Conservation (phyloP, 495 filamentous ascomycete species). For the Penicillium manginii region DNA sequence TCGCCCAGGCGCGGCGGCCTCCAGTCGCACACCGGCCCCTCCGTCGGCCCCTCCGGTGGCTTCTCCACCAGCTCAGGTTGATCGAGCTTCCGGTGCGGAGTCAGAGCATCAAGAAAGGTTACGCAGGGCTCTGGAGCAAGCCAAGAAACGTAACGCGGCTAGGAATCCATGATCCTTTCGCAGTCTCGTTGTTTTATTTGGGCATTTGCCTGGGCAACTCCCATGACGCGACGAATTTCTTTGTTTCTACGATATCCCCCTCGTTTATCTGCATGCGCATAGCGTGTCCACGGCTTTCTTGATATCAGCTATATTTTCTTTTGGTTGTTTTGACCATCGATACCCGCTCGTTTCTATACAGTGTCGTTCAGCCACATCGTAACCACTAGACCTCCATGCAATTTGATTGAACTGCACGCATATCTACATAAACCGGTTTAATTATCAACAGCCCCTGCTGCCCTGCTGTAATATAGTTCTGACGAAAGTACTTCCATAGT, state of each 20-base stretch:
- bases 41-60: background rate
- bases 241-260: constrained; percentile 7
- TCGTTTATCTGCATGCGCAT: constrained; percentile 3
- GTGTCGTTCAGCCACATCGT: background rate
- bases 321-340: constrained; percentile 4
- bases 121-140: constrained; percentile 51
- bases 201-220: background rate
- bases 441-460: background rate
- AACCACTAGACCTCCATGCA: background rate
- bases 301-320: background rate
- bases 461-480: background rate
- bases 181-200: background rate
- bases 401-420: background rate
- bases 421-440: background rate
- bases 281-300: constrained; percentile 7
- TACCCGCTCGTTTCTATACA: constrained; percentile 6
- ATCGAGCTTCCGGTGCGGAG: constrained; percentile 28
- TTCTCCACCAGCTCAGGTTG: background rate
- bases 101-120: constrained; percentile 49
- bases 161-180: constrained; percentile 22
- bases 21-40: constrained; percentile 15
- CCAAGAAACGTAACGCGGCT: constrained; percentile 54
- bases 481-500: constrained; percentile 5
- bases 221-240: constrained; percentile 31
- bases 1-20: constrained; percentile 14